A percentile compares a stretch with the other conserved stretches of the same genome.
phyloP scores from a whole-genome alignment of 2,329 filamentous ascomycete genomes.

The Scedosporium dehoogii region DNA sequence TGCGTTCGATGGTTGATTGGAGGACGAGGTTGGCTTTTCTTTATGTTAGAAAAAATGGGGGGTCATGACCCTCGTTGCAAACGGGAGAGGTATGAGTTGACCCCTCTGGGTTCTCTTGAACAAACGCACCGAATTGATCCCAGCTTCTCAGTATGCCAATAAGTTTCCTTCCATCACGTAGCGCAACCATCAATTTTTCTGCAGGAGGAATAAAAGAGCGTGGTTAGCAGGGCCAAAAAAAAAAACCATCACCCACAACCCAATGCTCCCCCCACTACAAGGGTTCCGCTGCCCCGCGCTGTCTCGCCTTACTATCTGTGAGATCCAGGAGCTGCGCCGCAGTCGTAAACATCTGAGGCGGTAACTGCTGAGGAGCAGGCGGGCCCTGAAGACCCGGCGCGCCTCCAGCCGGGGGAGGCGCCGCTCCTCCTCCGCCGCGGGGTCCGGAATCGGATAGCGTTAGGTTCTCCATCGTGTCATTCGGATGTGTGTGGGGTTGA shows the following conservation, averaged over 20 bases:
- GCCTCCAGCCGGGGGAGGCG: slow-evolving; percentile 20
- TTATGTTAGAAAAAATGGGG: background rate
- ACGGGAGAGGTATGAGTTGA: background rate
- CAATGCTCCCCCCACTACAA: background rate
- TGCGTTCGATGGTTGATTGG: slow-evolving; percentile 82
- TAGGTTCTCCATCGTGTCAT: slow-evolving; percentile 40
- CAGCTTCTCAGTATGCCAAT: slow-evolving; percentile 88
- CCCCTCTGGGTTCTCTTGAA: background rate
- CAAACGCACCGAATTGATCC: slow-evolving; percentile 84
- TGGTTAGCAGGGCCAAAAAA: background rate
- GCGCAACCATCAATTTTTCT: slow-evolving; percentile 91
- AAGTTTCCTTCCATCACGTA: slow-evolving; percentile 89
- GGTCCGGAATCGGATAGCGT: slow-evolving; percentile 38
- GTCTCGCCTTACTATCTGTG: slow-evolving; percentile 68
- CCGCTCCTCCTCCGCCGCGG: slow-evolving; percentile 22
- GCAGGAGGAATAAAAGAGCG: slow-evolving; percentile 10
- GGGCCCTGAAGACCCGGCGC: slow-evolving; percentile 26
- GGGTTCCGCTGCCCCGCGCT: background rate
- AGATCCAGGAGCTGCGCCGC: slow-evolving; percentile 91
- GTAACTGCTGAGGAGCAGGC: slow-evolving; percentile 52
- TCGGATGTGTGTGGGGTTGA: background rate
- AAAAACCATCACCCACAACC: no score
- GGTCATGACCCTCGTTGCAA: background rate
- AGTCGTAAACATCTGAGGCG: slow-evolving; percentile 97
- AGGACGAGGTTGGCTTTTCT: slow-evolving; percentile 83